Base-by-base conservation (phyloP, 2,329 filamentous ascomycete species). In the Penicillium thymicola region DNA sequence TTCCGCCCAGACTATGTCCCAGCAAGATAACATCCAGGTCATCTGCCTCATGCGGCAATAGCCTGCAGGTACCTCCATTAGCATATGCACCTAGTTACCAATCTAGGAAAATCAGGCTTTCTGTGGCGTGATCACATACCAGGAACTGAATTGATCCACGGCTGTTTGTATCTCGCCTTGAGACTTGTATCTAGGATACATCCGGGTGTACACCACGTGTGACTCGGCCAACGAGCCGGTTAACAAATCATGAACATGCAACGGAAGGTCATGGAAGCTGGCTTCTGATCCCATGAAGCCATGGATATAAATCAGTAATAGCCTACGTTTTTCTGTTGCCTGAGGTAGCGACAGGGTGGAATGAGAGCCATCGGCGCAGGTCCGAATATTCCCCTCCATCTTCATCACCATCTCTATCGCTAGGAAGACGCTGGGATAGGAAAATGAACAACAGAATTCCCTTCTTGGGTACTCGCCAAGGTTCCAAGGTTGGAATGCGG, bases 221-320 rank as follows among this genome's bases (percentile, higher is more conserved):
- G 86, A 88, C 27, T 90, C 86, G 23, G 79, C 78, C 13, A 96
- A 76, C 0, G 86, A 79, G 9, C 84, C 78, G 13, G 85, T 85
- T 38, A 95, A 79, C 36, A 89, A 81, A 64, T 86, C 84, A 72
- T 97, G 92, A 4, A 96, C 84, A 75, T 96, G 91, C 8, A 89
- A 89, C 0, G 92, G 92, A 65, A 97, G 96, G 43, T 88, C 90
- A 59, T 87, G 84, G 70, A 97, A 97, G 56, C 89, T 95, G 32
- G 89, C 88, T 72, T 94, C 89, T 58, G 90, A 88, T 50, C 92
- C 92, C 81, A 94, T 88, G 75, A 95, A 96, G 59, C 92, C 92
- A 76, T 96, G 92, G 54, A 96, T 86, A 70, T 92, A 96, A 51
- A 96, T 79, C 23, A 96, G 71, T 1, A 97, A 81, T 25, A 97